These are phyloP conservation scores for Phlegmacium glaucopus DNA, from an alignment of 768 basidiomycete genomes.

Conservation along the genomic window DNA sequence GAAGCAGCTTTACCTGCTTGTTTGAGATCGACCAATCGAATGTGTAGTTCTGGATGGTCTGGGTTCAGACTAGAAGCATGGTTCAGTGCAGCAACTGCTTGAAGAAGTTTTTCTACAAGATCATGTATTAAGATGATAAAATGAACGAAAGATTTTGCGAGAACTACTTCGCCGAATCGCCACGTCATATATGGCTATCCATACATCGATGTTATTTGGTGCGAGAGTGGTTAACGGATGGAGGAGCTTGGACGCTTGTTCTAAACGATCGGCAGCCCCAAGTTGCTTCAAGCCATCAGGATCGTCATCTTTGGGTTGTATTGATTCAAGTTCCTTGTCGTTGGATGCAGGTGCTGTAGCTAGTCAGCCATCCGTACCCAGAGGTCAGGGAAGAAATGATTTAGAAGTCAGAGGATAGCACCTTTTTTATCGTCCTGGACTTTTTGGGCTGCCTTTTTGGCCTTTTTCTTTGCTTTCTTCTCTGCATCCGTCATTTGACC, in stretches of 20 bases:
- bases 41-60: slow-evolving; percentile 65
- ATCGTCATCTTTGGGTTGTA: slow-evolving; percentile 70
- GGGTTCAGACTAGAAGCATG: slow-evolving; percentile 51
- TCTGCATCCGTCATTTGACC: slow-evolving; percentile 53
- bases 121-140: background rate
- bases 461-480: slow-evolving; percentile 85
- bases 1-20: slow-evolving; percentile 36
- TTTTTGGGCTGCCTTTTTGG: slow-evolving; percentile 71
- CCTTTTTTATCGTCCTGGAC: slow-evolving; percentile 75
- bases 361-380: slow-evolving; percentile 7
- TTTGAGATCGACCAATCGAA: slow-evolving; percentile 65
- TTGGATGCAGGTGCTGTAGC: slow-evolving; percentile 42
- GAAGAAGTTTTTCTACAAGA: slow-evolving; percentile 68
- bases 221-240: slow-evolving; percentile 56
- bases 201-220: slow-evolving; percentile 57
- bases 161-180: slow-evolving; percentile 73
- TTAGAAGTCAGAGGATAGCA: slow-evolving; percentile 19
- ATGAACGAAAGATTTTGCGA: background rate
- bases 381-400: background rate
- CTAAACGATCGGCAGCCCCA: slow-evolving; percentile 59
- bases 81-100: slow-evolving; percentile 68
- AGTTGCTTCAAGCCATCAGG: slow-evolving; percentile 77
- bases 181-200: slow-evolving; percentile 78
- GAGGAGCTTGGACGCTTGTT: slow-evolving; percentile 71
- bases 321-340: slow-evolving; percentile 68